Evolutionary conservation across 208 protist genomes (phyloP), one percentile per base, ranked within the genome.

Genomic region (Borovskyia barvae): DNA sequence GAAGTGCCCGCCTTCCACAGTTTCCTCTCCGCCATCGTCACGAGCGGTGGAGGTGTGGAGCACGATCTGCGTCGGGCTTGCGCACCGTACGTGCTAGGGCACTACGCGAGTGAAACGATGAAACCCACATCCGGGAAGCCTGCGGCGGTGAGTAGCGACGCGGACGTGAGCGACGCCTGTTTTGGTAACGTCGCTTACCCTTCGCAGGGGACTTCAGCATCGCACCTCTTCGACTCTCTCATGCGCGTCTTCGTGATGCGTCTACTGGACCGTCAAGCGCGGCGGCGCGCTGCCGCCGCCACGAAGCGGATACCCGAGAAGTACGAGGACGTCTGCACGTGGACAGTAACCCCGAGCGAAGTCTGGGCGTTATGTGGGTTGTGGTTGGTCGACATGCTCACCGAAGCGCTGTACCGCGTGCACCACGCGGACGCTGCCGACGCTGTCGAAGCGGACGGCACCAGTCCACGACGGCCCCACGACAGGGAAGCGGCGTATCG

Each of bases 1-100:
- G 53, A 57, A 30, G 22, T 33, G 7, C 53, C 55, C 17, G 7
- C 32, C 1, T 64, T 72, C 29, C 64, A 46, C 40, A 77, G 70
- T 47, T 86, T 87, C 54, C 49, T 86, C 51, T 59, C 71, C 43
- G 68, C 69, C 5, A 15, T 95, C 9, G 89, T 97, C 17, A 67
- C 91, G 40, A 86, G 83, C 53, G 92, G 89, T 14, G 92, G 92
- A 24, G 92, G 80, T 8, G 77, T 94, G 45, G 92, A 97, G 71
- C 84, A 92, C 53, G 92, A 97, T 48, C 67, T 97, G 47, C 80
- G 86, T 26, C 83, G 83, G 17, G 74, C 84, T 2, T 92, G 90
- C 63, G 66, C 72, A 42, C 22, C 39, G 3, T 92, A 93, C 61
- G 36, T 26, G 3, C 24, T 92, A 19, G 22, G 19, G 0, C 45